phyloP scores from a whole-genome alignment of 352 stramenopile genomes.

The Phytophthora pluvialis region DNA sequence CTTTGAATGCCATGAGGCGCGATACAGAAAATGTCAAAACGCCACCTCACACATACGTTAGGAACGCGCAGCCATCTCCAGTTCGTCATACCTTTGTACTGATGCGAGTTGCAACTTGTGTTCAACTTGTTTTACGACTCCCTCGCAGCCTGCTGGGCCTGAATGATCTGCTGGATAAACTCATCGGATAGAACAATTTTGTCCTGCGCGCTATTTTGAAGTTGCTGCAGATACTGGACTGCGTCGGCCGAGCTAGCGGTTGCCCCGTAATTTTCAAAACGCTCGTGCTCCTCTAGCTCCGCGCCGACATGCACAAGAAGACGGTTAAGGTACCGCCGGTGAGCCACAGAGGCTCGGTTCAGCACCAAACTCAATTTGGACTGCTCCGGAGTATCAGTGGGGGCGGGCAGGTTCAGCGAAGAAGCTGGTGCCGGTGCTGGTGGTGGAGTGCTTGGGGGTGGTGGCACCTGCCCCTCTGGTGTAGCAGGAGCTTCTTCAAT shows the following conservation, averaged over 20 bases:
- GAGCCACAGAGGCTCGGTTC: constrained; percentile 58
- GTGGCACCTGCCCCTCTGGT: constrained; percentile 24
- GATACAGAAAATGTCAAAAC: too few relatives aligned
- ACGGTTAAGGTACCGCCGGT: constrained; percentile 76
- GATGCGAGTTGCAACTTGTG: constrained; percentile 12
- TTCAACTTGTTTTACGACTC: constrained; percentile 58
- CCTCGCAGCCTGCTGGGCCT: constrained; percentile 76
- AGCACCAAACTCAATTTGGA: constrained; percentile 75
- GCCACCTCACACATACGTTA: background rate
- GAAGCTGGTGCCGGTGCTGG: constrained; percentile 29
- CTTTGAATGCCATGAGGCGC: background rate
- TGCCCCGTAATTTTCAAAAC: constrained; percentile 75
- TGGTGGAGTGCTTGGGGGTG: constrained; percentile 30
- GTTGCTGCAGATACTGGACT: constrained; percentile 86
- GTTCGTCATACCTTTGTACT: constrained; percentile 19
- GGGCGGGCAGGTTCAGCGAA: constrained; percentile 17
- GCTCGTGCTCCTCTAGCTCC: constrained; percentile 79
- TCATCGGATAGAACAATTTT: constrained; percentile 87
- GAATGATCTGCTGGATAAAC: constrained; percentile 88
- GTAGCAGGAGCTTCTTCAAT: constrained; percentile 28
- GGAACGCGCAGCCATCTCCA: constrained; percentile 5
- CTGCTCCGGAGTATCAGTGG: constrained; percentile 46
- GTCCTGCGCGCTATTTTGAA: constrained; percentile 87
- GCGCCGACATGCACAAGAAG: constrained; percentile 69
- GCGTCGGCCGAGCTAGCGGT: constrained; percentile 84